Evolutionary conservation across 73 alveolate genomes (phyloP), one percentile per base, ranked within the genome.

Genomic region (Durusdinium trenchii): DNA sequence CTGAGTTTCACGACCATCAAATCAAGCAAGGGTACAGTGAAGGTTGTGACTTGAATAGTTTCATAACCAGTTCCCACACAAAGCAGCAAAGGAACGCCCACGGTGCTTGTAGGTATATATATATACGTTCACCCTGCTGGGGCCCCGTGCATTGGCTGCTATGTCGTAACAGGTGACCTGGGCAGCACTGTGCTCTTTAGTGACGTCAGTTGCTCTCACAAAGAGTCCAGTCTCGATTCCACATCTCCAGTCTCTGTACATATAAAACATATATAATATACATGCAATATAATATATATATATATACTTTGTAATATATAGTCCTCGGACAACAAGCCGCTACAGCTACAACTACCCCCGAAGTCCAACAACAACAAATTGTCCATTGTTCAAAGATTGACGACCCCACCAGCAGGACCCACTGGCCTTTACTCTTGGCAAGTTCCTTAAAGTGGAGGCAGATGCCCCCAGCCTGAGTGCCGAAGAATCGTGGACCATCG

Each of bases 101-200:
- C n/a, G n/a, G 51, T 71, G 9, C 5, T 20, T 64, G 42, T 64
- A 28, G 35, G 40, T 10, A 64, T 16, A 6, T 16, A 64, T 16
- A 64, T 16, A 64, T 30, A 28, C 10, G 32, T 38, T 73, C 16
- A 75, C 52, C 54, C 52, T 6, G 40, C 36, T 14, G 26, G 51
- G 61, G 69, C 42, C 64, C 95, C 78, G 35, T 47, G 67, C 95
- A 32, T 89, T 89, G 48, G 96, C 96, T 67, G 96, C 96, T 36
- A 89, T 89, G 96, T 89, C 96, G 51, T 89, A 89, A 50, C 84
- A 85, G 7, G 96, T 64, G 71, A 89, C 96, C 96, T 89, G 84
- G 36, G 14, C 35, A 35, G 26, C 71, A 51, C 35, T n/a, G n/a
- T n/a, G n/a, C n/a, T n/a, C n/a, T n/a, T n/a, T n/a, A n/a, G n/a